Conservation (phyloP, 225 moss, liverwort and hornwort species). For the Lunularia cruciata region DNA sequence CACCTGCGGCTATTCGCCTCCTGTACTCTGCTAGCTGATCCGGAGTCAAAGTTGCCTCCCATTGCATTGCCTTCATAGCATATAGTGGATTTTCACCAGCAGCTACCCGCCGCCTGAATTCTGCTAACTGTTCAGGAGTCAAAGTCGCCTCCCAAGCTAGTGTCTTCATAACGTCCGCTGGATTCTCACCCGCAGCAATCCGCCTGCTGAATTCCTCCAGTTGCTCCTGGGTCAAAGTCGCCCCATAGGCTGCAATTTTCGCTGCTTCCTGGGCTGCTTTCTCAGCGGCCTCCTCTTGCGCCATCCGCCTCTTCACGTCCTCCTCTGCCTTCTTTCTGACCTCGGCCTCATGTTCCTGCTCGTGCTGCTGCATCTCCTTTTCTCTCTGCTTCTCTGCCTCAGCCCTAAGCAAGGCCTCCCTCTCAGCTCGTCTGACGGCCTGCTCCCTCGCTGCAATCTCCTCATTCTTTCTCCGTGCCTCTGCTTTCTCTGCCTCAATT, state of each 20-base stretch:
- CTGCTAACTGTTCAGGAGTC: slow-evolving; percentile 21
- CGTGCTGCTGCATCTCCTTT: background rate
- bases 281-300: slow-evolving; percentile 24
- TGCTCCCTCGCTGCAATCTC: slow-evolving; percentile 19
- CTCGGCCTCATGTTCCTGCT: slow-evolving; percentile 19
- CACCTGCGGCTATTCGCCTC: slow-evolving; percentile 15
- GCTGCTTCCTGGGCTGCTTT: slow-evolving; percentile 15
- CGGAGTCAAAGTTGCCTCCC: slow-evolving; percentile 26
- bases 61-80: slow-evolving; percentile 26
- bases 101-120: slow-evolving; percentile 6
- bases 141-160: slow-evolving; percentile 21
- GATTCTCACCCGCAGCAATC: slow-evolving; percentile 17
- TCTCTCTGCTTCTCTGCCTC: slow-evolving; percentile 10
- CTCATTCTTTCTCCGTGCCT: background rate
- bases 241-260: slow-evolving; percentile 2
- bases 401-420: background rate
- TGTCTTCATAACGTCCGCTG: slow-evolving; percentile 6
- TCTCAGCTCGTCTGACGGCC: slow-evolving; percentile 20
- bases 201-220: slow-evolving; percentile 5
- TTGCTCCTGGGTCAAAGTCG: background rate
- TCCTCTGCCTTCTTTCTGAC: slow-evolving; percentile 17
- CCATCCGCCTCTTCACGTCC: slow-evolving; percentile 13
- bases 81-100: slow-evolving; percentile 18
- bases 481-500: slow-evolving; percentile 7
- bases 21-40: slow-evolving; percentile 18